Base-by-base conservation (phyloP, 768 basidiomycete species). In the Sporobolomyces pararoseus region DNA sequence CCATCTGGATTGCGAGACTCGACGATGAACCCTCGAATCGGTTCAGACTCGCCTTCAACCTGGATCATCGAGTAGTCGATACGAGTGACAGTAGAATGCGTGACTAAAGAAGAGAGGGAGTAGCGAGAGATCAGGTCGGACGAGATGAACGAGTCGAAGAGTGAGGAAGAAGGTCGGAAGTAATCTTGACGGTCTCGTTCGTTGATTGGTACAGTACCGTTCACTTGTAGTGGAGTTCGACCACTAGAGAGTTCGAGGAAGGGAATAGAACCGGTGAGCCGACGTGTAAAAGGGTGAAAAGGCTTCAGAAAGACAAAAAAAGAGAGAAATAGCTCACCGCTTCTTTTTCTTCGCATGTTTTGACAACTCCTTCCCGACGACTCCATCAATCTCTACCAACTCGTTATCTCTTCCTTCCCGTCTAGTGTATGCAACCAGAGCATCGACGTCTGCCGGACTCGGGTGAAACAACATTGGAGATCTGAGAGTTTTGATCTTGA, bases 381-480 rank as follows among this genome's bases (percentile, higher is more conserved):
- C 75, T 6, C 67, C 70, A 14, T 46, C 50, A 46, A 78, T 75
- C 65, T 74, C 63, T 25, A 42, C 39, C 13, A 78, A 66, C 58
- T 78, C 74, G 25, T 63, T 29, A 23, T 72, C 64, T 9, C 58
- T 47, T 25, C 51, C 68, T 31, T 9, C 44, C 12, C 65, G 14
- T 27, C 54, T 47, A 12, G 77, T 66, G 47, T 73, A 77, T 10
- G 72, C 62, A n/a, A 76, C 63, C 13, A 78, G 60, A 12, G 72
- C 72, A 44, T 78, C 73, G 21, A 64, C 54, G 34, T 77, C 77
- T 4, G 75, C 66, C 5, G 77, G 76, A 21, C 57, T 31, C 0
- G 74, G 71, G 51, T 78, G 76, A 34, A 77, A 78, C 29, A 76
- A 65, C 71, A 78, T 74, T 14, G 77, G 77, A 16, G 66, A 70